Percentiles rank a stretch among this genome's conserved stretches.
These are phyloP conservation scores for Exophiala sideris DNA, from an alignment of 2,329 filamentous ascomycete genomes.

Conservation along the genomic window DNA sequence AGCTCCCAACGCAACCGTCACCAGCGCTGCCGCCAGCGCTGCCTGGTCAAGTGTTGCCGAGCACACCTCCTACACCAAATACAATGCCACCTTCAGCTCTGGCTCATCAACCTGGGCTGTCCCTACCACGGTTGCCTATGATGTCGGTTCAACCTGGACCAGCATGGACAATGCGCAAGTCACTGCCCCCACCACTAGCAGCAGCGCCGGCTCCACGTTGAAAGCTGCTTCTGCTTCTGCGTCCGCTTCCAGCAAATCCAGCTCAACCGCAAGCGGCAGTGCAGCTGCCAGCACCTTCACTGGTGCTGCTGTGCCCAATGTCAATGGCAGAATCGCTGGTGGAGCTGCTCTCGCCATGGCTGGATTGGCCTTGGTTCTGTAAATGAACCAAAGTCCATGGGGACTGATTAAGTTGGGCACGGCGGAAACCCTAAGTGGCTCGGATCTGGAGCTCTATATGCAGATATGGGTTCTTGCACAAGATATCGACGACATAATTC, in stretches of 20 bases:
- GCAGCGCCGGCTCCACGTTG: not conserved
- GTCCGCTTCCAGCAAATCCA: not conserved
- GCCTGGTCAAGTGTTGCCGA: conserved; percentile 5
- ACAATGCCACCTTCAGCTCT: conserved; percentile 18
- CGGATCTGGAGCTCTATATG: too few relatives aligned
- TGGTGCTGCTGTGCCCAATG: conserved; percentile 15
- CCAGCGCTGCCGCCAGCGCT: conserved; percentile 2
- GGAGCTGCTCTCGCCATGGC: conserved; percentile 20
- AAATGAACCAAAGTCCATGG: not conserved
- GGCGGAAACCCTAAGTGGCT: too few relatives aligned
- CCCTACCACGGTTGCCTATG: conserved; percentile 16
- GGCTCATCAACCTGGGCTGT: conserved; percentile 16
- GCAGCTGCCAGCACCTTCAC: conserved; percentile 9
- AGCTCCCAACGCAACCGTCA: conserved; percentile 11
- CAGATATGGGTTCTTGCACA: too few relatives aligned
- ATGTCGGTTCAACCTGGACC: conserved; percentile 11
- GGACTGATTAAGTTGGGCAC: too few relatives aligned
- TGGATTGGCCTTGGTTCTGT: conserved; percentile 23
- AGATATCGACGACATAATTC: too few relatives aligned
- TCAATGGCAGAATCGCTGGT: conserved; percentile 16
- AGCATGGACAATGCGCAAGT: conserved; percentile 10
- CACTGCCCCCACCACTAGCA: conserved; percentile 5
- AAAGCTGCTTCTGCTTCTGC: not conserved
- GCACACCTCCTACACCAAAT: conserved; percentile 14
- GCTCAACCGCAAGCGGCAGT: not conserved